A percentile compares a stretch with the other conserved stretches of the same genome.
phyloP scores from a whole-genome alignment of 805 yeast genomes.

The Kodamaea laetipori region DNA sequence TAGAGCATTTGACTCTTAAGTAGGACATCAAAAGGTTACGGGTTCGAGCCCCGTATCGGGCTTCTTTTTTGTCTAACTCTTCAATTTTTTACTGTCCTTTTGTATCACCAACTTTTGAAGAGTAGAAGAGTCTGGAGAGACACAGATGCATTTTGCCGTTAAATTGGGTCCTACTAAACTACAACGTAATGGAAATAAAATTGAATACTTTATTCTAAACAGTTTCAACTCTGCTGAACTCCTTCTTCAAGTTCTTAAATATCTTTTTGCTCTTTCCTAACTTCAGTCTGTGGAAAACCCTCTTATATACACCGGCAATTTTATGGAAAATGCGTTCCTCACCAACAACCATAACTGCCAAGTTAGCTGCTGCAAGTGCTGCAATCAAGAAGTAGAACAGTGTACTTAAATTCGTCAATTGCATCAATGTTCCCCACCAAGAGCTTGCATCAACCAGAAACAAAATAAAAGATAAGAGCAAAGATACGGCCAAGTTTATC shows the following conservation, averaged over 20 bases:
- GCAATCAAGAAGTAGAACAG: constrained; percentile 56
- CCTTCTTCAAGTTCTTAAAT: constrained; percentile 26
- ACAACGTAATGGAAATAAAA: too few relatives aligned
- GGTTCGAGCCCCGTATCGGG: too few relatives aligned
- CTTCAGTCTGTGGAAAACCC: constrained; percentile 26
- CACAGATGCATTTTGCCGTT: too few relatives aligned
- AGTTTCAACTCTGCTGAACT: constrained; percentile 12
- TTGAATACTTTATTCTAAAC: too few relatives aligned
- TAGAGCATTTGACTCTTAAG: too few relatives aligned
- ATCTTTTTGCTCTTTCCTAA: constrained; percentile 36
- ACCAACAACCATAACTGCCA: constrained; percentile 47
- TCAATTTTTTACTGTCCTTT: neutral
- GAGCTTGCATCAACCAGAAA: constrained; percentile 57
- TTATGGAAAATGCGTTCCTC: constrained; percentile 45
- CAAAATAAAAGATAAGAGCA: constrained; percentile 50
- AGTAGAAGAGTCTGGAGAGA: too few relatives aligned
- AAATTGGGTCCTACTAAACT: too few relatives aligned
- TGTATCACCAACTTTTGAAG: neutral
- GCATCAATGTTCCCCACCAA: constrained; percentile 68
- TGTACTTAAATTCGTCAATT: constrained; percentile 62
- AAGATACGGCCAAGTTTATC: constrained; percentile 54
- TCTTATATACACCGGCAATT: constrained; percentile 43
- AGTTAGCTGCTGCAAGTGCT: constrained; percentile 50
- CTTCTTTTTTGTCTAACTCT: neutral
- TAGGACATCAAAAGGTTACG: too few relatives aligned